Percentiles rank a stretch among this genome's conserved stretches.
These are phyloP conservation scores for Penicillium sp. DNA, from an alignment of 2,329 filamentous ascomycete species.

Conservation along the genomic window DNA sequence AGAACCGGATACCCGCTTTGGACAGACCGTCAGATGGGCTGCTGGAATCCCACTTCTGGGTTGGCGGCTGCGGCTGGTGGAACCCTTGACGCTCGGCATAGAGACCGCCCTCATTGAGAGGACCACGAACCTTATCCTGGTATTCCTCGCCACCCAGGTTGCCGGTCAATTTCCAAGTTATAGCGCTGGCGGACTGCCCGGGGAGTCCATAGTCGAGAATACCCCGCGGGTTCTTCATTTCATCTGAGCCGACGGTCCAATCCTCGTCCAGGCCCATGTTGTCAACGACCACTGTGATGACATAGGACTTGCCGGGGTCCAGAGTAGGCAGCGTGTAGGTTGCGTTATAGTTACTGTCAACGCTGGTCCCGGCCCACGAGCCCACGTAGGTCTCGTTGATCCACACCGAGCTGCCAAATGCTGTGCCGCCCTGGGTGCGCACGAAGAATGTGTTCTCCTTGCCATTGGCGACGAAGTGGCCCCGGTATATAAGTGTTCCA, in stretches of 20 bases:
- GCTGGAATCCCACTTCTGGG: constrained; percentile 29
- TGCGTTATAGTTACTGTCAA: constrained; percentile 48
- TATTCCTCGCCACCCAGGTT: constrained; percentile 57
- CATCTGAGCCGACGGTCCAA: constrained; percentile 55
- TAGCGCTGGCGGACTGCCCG: constrained; percentile 32
- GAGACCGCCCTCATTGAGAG: constrained; percentile 56
- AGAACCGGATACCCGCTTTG: constrained; percentile 51
- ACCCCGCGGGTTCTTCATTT: constrained; percentile 56
- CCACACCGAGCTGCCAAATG: constrained; percentile 64
- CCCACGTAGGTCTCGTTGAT: constrained; percentile 60
- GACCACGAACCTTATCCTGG: constrained; percentile 49
- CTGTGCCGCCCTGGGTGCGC: constrained; percentile 61
- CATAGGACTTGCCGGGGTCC: constrained; percentile 49
- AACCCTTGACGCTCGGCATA: constrained; percentile 54
- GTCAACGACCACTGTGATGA: constrained; percentile 67
- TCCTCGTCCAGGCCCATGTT: constrained; percentile 68
- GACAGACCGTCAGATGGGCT: constrained; percentile 42
- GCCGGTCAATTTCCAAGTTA: constrained; percentile 56
- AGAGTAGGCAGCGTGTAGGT: constrained; percentile 57
- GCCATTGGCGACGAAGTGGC: constrained; percentile 62
- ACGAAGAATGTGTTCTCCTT: constrained; percentile 55
- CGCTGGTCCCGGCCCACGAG: constrained; percentile 57
- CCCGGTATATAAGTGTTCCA: constrained; percentile 65
- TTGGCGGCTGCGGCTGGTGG: constrained; percentile 50
- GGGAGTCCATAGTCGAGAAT: constrained; percentile 47